These are phyloP conservation scores for Dalechampia spathulata DNA, from an alignment of 441 rosid genomes.

Conservation along the genomic window DNA sequence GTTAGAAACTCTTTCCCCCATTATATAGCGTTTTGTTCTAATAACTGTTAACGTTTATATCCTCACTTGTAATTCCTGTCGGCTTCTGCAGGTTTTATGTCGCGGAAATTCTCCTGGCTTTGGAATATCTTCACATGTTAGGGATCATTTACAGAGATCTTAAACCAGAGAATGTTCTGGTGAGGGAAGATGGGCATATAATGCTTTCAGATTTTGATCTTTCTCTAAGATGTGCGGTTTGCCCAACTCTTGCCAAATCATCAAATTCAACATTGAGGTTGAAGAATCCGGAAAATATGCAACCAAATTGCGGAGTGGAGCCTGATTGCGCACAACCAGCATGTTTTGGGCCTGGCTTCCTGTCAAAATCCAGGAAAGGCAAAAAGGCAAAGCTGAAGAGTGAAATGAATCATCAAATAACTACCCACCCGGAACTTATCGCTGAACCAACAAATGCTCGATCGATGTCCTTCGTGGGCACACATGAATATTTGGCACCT, in stretches of 20 bases:
- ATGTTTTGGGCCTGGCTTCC: constrained; percentile 60
- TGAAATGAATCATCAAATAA: constrained; percentile 49
- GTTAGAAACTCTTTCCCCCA: constrained; percentile 21
- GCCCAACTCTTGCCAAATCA: constrained; percentile 73
- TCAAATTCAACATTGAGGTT: constrained; percentile 41
- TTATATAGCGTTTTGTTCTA: not conserved
- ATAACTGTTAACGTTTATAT: not conserved
- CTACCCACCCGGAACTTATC: constrained; percentile 74
- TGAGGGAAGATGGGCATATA: constrained; percentile 92
- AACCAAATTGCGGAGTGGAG: constrained; percentile 58
- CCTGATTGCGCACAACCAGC: constrained; percentile 74
- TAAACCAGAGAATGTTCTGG: constrained; percentile 89
- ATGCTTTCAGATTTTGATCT: too few species aligned
- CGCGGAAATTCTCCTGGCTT: constrained; percentile 81
- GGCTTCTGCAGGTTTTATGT: constrained; percentile 58
- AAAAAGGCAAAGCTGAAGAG: constrained; percentile 40
- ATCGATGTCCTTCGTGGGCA: constrained; percentile 82
- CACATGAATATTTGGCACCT: too few species aligned
- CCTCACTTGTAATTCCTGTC: not conserved
- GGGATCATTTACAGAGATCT: too few species aligned
- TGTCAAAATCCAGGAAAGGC: constrained; percentile 45
- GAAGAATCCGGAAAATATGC: constrained; percentile 53
- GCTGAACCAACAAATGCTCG: constrained; percentile 87
- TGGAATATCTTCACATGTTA: constrained; percentile 93
- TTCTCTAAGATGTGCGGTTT: constrained; percentile 79